Base-by-base conservation (phyloP, 108 stramenopile genomes). In the Fragilaria radians region DNA sequence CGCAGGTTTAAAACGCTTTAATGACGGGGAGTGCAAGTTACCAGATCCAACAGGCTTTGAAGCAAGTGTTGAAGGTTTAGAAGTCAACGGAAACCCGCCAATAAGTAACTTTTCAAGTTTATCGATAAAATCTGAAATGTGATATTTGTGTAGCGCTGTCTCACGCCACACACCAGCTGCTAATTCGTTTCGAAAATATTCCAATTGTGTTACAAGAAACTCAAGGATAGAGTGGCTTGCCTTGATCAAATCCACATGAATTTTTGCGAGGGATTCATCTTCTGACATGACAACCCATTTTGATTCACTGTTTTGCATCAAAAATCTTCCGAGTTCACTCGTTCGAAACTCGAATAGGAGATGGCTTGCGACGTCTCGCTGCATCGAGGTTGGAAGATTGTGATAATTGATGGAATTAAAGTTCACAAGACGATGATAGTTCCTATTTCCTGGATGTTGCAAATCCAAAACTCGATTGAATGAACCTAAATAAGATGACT, bases 401-500 rank as follows among this genome's bases (percentile, higher is more conserved):
- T 28, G 27, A 46, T 74, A 80, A 42, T 42, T 42, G 36, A 42
- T 14, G 7, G 36, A 42, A 14, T 42, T 42, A 7, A 42, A 11
- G 36, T 42, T 14, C 7, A 42, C 36, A 42, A 42, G 36, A 42
- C 14, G 36, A 42, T 42, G 36, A 14, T 42, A 60, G 32, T 25
- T 2, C 5, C 11, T 36, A 53, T 82, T 82, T 48, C 81, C 81
- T 28, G 77, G 74, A 52, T 82, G 81, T 5, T 63, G 53, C 32
- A 67, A 36, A 26, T 78, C 77, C 3, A 78, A 1, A 18, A 82
- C 48, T 1, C 57, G 11, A 0, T 61, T 30, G 51, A 70, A 82
- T 0, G 64, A 68, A 17, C 62, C 81, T 45, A 82, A 26, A 36
- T 73, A 62, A 17, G 55, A 42, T 11, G 77, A 63, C 32, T 60